Evolutionary conservation across 306 rosid species (phyloP), one percentile per base, ranked within the genome.

Genomic region (Cyclanthera cordifolia): DNA sequence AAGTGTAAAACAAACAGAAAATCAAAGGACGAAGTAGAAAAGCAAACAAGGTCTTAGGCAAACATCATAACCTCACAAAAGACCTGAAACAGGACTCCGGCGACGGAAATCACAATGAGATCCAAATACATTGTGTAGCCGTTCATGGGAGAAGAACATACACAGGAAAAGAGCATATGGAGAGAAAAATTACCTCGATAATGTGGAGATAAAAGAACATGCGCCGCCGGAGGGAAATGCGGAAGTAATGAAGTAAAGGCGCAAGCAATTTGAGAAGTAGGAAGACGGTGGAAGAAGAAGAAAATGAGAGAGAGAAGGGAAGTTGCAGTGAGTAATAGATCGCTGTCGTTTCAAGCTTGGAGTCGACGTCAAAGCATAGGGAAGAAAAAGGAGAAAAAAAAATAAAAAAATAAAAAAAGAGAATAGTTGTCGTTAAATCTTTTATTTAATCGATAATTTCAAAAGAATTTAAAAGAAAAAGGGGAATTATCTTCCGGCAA

Each of bases 121-220:
- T 90, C 88, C 82, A 56, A 78, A 76, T 43, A 15, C 58, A 56
- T 11, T 65, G 63, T 14, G 13, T 19, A 15, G 53, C n/a, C 13
- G 30, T 20, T 2, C 17, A n/a, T 8, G 49, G 34, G 39, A 71
- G 25, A 54, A 14, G 37, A 28, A 30, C 17, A 55, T 13, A 17
- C 6, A 10, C 1, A 53, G 32, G 13, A 46, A 21, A 23, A 12
- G 39, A 6, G 19, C 12, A 32, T 34, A 74, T 41, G 54, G 16
- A 25, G 75, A 64, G 66, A 16, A 76, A 73, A 34, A 34, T 34
- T 34, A 34, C 41, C 41, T 4, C 8, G 41, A 34, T 5, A 34
- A 34, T 34, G 8, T 34, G 41, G 6, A 34, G 41, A 34, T n/a
- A n/a, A n/a, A n/a, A n/a, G n/a, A n/a, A n/a, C n/a, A n/a, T n/a